These are phyloP conservation scores for Carallia pectinifolia DNA, from an alignment of 345 rosid species.

Conservation along the genomic window DNA sequence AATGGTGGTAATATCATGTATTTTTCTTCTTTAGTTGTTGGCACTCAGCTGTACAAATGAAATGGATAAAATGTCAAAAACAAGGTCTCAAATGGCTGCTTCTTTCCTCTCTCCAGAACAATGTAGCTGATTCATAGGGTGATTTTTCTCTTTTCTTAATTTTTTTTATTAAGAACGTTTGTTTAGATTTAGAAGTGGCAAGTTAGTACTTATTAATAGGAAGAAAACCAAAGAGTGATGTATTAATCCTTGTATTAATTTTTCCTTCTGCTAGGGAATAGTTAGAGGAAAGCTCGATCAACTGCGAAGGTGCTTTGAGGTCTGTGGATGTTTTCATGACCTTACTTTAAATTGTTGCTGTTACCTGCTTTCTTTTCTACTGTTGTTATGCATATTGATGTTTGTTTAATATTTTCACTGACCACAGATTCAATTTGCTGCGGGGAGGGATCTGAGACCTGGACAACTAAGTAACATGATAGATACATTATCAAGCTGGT, in stretches of 20 bases:
- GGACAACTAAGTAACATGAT: constrained; percentile 85
- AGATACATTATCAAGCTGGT: constrained; percentile 87
- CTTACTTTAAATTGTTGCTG: constrained; percentile 1
- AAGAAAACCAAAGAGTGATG: neutral
- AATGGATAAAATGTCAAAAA: neutral
- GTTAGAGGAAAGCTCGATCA: constrained; percentile 97
- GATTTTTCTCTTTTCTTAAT: too few relatives aligned
- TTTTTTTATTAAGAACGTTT: too few relatives aligned
- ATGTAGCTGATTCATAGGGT: too few relatives aligned
- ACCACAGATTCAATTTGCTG: constrained; percentile 85
- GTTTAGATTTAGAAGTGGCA: too few relatives aligned
- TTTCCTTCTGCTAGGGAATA: constrained; percentile 59
- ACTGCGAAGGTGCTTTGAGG: constrained; percentile 93
- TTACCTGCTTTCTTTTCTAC: neutral
- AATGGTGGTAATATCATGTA: neutral
- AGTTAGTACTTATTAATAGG: neutral
- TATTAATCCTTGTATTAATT: constrained; percentile 3
- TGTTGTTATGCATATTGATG: neutral
- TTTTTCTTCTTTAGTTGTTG: neutral
- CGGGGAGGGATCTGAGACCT: constrained; percentile 95
- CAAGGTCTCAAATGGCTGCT: neutral
- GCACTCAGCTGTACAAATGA: neutral
- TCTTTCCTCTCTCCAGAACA: too few relatives aligned
- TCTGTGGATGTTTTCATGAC: constrained; percentile 21
- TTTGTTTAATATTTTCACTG: constrained; percentile 10